A percentile compares a stretch with the other conserved stretches of the same genome.
phyloP scores from a whole-genome alignment of 1,139 yeast genomes.

The Yamadazyma sp. region DNA sequence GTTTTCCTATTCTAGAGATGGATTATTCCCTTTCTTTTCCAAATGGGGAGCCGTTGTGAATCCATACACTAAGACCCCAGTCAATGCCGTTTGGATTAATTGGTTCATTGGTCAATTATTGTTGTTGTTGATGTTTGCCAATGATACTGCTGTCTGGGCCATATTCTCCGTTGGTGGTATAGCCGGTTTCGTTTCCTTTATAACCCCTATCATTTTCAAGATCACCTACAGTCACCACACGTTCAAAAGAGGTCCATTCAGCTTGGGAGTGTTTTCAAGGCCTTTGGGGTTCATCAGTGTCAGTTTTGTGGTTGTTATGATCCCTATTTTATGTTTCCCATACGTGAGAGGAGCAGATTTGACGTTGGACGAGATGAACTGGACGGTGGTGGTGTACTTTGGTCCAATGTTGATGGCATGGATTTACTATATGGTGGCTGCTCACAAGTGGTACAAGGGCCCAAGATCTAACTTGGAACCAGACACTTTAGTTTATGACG shows the following conservation, averaged over 20 bases:
- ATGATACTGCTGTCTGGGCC: slow-evolving; percentile 69
- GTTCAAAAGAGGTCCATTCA: slow-evolving; percentile 71
- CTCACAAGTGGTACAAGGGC: slow-evolving; percentile 67
- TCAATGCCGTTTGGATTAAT: slow-evolving; percentile 69
- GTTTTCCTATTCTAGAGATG: slow-evolving; percentile 69
- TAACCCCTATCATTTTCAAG: slow-evolving; percentile 64
- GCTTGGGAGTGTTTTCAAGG: slow-evolving; percentile 55
- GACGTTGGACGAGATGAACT: slow-evolving; percentile 57
- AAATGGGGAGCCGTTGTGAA: slow-evolving; percentile 53
- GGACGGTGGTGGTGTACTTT: slow-evolving; percentile 69
- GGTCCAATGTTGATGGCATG: slow-evolving; percentile 59
- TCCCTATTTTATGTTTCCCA: slow-evolving; percentile 70
- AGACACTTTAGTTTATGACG: slow-evolving; percentile 24
- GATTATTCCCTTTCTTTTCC: slow-evolving; percentile 62
- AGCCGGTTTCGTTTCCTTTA: slow-evolving; percentile 68
- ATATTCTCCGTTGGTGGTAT: slow-evolving; percentile 78
- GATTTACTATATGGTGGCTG: slow-evolving; percentile 55
- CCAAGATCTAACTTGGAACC: slow-evolving; percentile 59
- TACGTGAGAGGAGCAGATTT: slow-evolving; percentile 49
- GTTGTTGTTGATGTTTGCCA: slow-evolving; percentile 63
- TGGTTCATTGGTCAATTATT: slow-evolving; percentile 56
- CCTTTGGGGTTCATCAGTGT: slow-evolving; percentile 39
- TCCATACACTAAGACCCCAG: slow-evolving; percentile 60
- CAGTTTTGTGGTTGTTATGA: slow-evolving; percentile 57
- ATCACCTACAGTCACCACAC: slow-evolving; percentile 54